These are phyloP conservation scores for Oryza meridionalis DNA, from an alignment of 176 grass and related monocot genomes.

Conservation along the genomic window DNA sequence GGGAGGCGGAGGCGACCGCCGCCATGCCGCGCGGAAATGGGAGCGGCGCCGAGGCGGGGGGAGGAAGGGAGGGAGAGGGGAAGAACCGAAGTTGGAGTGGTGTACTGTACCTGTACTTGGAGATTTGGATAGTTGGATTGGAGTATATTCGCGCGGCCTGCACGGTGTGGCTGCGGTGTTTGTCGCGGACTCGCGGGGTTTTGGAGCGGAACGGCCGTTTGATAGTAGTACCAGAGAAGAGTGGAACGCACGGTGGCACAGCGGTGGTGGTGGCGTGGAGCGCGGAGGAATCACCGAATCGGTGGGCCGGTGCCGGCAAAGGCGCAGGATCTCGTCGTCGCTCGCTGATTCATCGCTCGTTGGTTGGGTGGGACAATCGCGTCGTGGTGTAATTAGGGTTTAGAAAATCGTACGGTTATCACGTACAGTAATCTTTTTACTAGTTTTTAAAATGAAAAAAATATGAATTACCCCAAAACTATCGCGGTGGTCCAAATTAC, in stretches of 20 bases:
- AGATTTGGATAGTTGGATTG: too few species aligned
- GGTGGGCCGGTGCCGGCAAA: background rate
- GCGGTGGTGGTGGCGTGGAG: too few species aligned
- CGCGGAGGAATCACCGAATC: too few species aligned
- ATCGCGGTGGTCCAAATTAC: too few species aligned
- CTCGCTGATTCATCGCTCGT: background rate
- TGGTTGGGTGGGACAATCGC: background rate
- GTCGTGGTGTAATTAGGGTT: background rate
- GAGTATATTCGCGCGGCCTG: conserved; percentile 24
- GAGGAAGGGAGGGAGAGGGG: too few species aligned
- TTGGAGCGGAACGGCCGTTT: background rate
- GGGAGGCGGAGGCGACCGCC: conserved; percentile 12
- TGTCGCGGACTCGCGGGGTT: conserved; percentile 20
- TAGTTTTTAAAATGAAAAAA: too few species aligned
- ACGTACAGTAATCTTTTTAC: too few species aligned
- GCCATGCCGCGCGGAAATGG: conserved; percentile 28
- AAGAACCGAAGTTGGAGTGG: background rate
- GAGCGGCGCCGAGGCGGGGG: background rate
- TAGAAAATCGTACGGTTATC: too few species aligned
- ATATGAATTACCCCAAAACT: too few species aligned
- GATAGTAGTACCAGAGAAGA: too few species aligned
- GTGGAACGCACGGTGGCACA: too few species aligned
- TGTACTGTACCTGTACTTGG: too few species aligned
- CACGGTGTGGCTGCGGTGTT: background rate
- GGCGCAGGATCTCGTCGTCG: background rate